These are phyloP conservation scores for Cyclotella cryptica DNA, from an alignment of 108 stramenopile genomes.

Conservation along the genomic window DNA sequence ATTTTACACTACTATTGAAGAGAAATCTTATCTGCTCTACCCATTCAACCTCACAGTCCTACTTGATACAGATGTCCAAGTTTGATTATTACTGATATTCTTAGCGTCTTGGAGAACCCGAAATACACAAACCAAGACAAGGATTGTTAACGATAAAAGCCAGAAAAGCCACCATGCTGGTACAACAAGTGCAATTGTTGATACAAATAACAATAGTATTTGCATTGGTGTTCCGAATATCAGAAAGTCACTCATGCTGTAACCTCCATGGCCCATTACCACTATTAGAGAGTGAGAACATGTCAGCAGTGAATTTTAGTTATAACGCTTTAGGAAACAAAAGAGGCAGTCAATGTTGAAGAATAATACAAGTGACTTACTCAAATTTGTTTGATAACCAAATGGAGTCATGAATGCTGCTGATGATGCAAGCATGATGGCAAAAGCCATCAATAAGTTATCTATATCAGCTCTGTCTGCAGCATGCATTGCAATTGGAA, in stretches of 20 bases:
- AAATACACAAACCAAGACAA: conserved; percentile 17
- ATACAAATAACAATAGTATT: conserved; percentile 66
- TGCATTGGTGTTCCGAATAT: conserved; percentile 78
- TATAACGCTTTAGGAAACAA: no score
- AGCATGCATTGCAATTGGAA: conserved; percentile 85
- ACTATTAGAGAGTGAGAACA: conserved; percentile 9
- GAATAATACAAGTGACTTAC: background rate
- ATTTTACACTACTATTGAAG: no score
- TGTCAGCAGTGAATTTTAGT: background rate
- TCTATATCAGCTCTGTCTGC: conserved; percentile 66
- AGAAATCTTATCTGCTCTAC: no score
- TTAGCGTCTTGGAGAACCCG: conserved; percentile 4
- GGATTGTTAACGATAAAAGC: conserved; percentile 25
- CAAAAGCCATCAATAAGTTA: conserved; percentile 59
- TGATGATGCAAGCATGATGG: conserved; percentile 73
- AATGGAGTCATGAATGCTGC: conserved; percentile 79
- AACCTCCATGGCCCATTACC: conserved; percentile 82
- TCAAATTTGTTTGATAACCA: conserved; percentile 72
- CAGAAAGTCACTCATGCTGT: conserved; percentile 71
- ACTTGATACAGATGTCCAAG: no score
- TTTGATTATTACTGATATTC: no score
- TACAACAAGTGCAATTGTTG: conserved; percentile 42
- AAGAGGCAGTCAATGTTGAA: no score
- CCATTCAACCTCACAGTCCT: no score
- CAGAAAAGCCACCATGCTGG: conserved; percentile 57